Evolutionary conservation across 1,284 basidiomycete genomes (phyloP), one percentile per base, ranked within the genome.

Genomic region (Fomitopsis schrenkii): DNA sequence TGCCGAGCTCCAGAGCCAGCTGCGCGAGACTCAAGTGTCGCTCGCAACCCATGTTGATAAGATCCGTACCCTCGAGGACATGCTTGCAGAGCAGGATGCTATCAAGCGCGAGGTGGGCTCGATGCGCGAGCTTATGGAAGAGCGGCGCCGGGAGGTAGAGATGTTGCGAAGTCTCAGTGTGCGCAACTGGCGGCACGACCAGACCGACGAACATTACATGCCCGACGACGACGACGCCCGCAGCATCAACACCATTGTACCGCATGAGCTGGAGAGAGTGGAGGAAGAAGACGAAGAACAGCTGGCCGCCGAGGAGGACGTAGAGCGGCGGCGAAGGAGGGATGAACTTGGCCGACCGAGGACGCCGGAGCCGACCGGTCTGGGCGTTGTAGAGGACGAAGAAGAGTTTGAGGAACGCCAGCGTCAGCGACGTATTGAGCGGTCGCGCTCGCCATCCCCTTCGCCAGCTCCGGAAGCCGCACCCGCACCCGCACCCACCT

Each of bases 71-170:
- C 80, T 98, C 36, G 95, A 98, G 70, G 83, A 81, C 44, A 84
- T 95, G 57, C 82, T 97, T 53, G 83, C 92, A 0, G 95, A 98
- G 73, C 94, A 98, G 68, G 94, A 97, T 62, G 80, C 79, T 9
- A 86, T 98, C 72, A 93, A 92, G 74, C 80, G 81, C 40, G 95
- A 99, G 70, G 87, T 99, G 3, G 79, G 83, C 40, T 77, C 80
- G 2, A 78, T 95, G 58, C 79, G 88, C 15, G 87, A 90, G 58
- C 77, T 93, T 68, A 85, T 95, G 76, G 86, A 88, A 64, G 80
- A 83, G 60, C 80, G 79, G 33, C 79, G 78, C 63, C 75, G 74
- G 33, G 71, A 74, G 61, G 69, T 73, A 64, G 75, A 75, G 56
- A 57, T 66, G 55, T 64, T 67, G 41, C 69, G 74, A 17, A 59